These are phyloP conservation scores for Ophiostoma sp. DNA, from an alignment of 2,329 filamentous ascomycete genomes.

Conservation along the genomic window DNA sequence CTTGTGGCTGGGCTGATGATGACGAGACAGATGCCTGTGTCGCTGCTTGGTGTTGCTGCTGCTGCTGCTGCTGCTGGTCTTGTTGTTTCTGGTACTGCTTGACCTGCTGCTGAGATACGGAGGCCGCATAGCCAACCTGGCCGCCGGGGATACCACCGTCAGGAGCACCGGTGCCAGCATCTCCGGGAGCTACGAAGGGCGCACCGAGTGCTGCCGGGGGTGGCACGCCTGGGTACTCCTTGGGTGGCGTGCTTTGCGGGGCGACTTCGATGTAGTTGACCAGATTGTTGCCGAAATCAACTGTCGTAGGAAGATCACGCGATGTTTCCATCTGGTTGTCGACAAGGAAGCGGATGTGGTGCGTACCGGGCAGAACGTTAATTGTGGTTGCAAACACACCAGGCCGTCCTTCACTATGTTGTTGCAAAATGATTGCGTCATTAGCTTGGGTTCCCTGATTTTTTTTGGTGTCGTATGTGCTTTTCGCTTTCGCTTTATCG, in stretches of 20 bases:
- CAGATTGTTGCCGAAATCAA: conserved; percentile 95
- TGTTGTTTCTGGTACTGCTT: conserved; percentile 27
- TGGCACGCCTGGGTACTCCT: background rate
- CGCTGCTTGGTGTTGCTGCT: background rate
- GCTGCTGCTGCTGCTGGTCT: conserved; percentile 6
- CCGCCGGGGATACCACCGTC: background rate
- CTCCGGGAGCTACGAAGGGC: conserved; percentile 28
- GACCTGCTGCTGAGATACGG: conserved; percentile 27
- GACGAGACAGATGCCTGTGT: background rate
- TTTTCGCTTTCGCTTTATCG: background rate
- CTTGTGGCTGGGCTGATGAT: background rate
- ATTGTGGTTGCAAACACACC: conserved; percentile 70
- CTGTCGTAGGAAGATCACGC: conserved; percentile 80
- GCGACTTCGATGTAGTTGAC: conserved; percentile 97
- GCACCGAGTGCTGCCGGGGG: conserved; percentile 6
- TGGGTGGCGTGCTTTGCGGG: conserved; percentile 58
- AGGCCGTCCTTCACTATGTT: conserved; percentile 46
- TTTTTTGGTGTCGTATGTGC: background rate
- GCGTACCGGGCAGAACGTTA: conserved; percentile 83
- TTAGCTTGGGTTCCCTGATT: conserved; percentile 12
- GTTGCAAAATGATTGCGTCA: background rate
- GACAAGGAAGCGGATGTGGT: conserved; percentile 94
- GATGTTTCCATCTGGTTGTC: conserved; percentile 91
- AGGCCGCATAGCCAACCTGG: background rate
- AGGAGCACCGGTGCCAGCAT: conserved; percentile 27